Evolutionary conservation across 768 basidiomycete genomes (phyloP).

Genomic region (Saitozyma podzolica): DNA sequence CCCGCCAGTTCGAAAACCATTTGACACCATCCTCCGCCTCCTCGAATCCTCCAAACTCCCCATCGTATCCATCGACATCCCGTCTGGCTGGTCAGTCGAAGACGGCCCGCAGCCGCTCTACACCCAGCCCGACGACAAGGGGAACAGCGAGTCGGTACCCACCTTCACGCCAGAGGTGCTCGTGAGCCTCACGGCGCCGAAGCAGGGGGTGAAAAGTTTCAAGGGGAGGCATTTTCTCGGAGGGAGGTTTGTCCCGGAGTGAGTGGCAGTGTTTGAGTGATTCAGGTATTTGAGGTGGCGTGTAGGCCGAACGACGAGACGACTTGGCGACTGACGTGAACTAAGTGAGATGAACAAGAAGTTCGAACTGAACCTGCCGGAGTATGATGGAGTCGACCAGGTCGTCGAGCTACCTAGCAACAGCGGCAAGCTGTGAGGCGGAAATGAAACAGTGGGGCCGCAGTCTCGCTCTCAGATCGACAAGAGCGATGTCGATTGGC

Average conservation of each 20-base stretch:
- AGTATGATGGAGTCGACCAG: conserved; percentile 72
- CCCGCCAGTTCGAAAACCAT: conserved; percentile 84
- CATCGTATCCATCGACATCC: conserved; percentile 92
- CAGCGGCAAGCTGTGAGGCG: background rate
- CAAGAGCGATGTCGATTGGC: no score
- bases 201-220: conserved; percentile 76
- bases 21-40: conserved; percentile 70
- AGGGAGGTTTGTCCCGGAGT: conserved; percentile 90
- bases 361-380: conserved; percentile 74
- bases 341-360: conserved; percentile 66
- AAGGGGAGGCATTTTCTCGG: conserved; percentile 87
- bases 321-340: background rate
- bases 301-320: background rate
- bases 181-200: conserved; percentile 90
- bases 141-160: conserved; percentile 40
- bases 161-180: conserved; percentile 76
- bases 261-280: conserved; percentile 57
- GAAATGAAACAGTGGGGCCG: no score
- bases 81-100: conserved; percentile 95
- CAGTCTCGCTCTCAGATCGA: no score
- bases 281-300: conserved; percentile 63
- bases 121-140: conserved; percentile 41
- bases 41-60: conserved; percentile 68
- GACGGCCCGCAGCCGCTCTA: conserved; percentile 58
- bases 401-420: conserved; percentile 68